phyloP scores from a whole-genome alignment of 164 flowering plant genomes.

The Chimonanthus salicifolius region DNA sequence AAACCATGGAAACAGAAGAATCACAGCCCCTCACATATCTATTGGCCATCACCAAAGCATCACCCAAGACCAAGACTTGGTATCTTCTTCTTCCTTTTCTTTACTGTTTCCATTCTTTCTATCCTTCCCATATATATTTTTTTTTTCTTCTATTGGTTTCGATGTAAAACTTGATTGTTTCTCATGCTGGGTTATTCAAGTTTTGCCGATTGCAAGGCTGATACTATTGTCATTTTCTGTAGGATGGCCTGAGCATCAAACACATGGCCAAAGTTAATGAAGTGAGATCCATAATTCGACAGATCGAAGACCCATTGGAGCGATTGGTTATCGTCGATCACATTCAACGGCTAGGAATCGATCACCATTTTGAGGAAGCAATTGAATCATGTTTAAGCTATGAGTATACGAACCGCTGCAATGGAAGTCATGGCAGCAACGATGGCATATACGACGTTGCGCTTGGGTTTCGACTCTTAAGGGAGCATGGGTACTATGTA shows the following conservation, averaged over 20 bases:
- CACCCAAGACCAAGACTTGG: neutral
- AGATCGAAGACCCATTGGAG: slow-evolving; percentile 4
- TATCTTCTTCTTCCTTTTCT: neutral
- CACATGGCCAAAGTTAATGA: neutral
- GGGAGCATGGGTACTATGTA: slow-evolving; percentile 17
- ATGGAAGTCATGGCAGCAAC: neutral
- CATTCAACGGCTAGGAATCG: slow-evolving; percentile 26
- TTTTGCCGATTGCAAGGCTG: neutral
- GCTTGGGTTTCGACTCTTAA: slow-evolving; percentile 26
- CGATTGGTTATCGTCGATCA: slow-evolving; percentile 21
- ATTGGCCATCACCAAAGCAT: neutral
- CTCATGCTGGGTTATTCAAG: neutral
- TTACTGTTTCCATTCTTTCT: neutral
- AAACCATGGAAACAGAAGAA: too few species aligned
- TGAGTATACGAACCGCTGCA: neutral
- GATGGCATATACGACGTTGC: slow-evolving; percentile 16
- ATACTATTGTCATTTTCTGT: neutral
- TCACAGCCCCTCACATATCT: neutral
- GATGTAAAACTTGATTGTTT: neutral
- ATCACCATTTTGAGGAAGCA: slow-evolving; percentile 28
- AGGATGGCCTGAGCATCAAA: neutral
- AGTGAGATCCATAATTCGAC: neutral
- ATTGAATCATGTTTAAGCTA: slow-evolving; percentile 13
- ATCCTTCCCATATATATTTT: too few species aligned
- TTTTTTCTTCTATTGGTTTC: too few species aligned